phyloP scores from a whole-genome alignment of 768 basidiomycete species.

The Suillus bovinus region DNA sequence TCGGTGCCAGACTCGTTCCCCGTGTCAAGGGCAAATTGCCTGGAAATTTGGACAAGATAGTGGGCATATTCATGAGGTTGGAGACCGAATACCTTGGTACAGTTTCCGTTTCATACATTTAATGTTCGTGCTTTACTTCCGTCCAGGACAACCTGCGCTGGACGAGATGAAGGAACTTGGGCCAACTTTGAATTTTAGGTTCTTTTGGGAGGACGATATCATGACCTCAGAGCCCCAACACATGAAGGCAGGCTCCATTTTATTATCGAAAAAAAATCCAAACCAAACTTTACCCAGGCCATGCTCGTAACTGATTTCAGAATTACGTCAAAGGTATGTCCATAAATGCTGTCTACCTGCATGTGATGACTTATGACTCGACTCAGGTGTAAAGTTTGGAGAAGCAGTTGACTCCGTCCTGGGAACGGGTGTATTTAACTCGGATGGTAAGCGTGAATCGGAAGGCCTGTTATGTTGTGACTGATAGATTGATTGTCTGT shows the following conservation, averaged over 20 bases:
- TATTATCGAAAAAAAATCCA: too few species aligned
- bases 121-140: not conserved
- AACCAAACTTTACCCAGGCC: too few species aligned
- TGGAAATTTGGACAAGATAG: conserved; percentile 36
- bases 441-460: too few species aligned
- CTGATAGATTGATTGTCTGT: conserved; percentile 7
- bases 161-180: too few species aligned
- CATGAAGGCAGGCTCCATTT: too few species aligned
- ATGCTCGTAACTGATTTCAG: conserved; percentile 33
- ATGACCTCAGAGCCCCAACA: too few species aligned
- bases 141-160: too few species aligned
- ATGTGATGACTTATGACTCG: not conserved
- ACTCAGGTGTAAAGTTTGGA: conserved; percentile 34
- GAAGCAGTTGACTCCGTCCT: conserved; percentile 35
- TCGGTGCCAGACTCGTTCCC: conserved; percentile 32
- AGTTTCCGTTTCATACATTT: not conserved
- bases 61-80: conserved; percentile 17
- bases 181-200: too few species aligned
- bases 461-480: not conserved
- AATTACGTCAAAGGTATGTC: conserved; percentile 43
- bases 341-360: not conserved
- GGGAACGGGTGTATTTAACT: conserved; percentile 57
- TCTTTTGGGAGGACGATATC: too few species aligned
- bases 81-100: conserved; percentile 39
- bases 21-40: conserved; percentile 29